These are phyloP conservation scores for Cladosporium sp. DNA, from an alignment of 2,329 filamentous ascomycete genomes.

Conservation along the genomic window DNA sequence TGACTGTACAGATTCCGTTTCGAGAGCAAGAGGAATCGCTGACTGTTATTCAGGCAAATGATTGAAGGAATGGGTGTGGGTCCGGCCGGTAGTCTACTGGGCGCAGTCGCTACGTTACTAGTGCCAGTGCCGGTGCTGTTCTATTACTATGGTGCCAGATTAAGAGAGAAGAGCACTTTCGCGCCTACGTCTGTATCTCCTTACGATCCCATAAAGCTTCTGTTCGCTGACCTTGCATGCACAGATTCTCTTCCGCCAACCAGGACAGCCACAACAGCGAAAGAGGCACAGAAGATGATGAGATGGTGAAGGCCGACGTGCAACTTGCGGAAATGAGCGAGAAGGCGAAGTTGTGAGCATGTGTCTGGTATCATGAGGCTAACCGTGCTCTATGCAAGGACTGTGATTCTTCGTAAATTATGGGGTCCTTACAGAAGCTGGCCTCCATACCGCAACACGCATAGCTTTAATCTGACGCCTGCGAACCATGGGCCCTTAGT, in stretches of 20 bases:
- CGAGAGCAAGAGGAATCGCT: background rate
- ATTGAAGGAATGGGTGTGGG: conserved; percentile 47
- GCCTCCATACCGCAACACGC: background rate
- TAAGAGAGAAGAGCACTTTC: conserved; percentile 45
- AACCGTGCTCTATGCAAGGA: background rate
- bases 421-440: background rate
- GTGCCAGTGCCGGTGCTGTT: conserved; percentile 49
- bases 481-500: background rate
- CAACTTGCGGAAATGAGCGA: background rate
- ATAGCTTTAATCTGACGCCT: background rate
- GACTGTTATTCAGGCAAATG: conserved; percentile 30
- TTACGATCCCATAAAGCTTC: too few species aligned
- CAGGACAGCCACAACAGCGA: conserved; percentile 12
- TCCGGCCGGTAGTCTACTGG: conserved; percentile 48
- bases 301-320: background rate
- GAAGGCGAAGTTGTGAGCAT: background rate
- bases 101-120: conserved; percentile 43
- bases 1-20: background rate
- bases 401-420: background rate
- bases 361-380: background rate
- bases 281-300: background rate
- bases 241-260: conserved; percentile 5
- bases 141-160: conserved; percentile 46
- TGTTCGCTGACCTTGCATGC: background rate
- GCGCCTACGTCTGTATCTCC: conserved; percentile 38